Evolutionary conservation across 2,329 filamentous ascomycete genomes (phyloP).

Genomic region (Penicillium sumatraense): DNA sequence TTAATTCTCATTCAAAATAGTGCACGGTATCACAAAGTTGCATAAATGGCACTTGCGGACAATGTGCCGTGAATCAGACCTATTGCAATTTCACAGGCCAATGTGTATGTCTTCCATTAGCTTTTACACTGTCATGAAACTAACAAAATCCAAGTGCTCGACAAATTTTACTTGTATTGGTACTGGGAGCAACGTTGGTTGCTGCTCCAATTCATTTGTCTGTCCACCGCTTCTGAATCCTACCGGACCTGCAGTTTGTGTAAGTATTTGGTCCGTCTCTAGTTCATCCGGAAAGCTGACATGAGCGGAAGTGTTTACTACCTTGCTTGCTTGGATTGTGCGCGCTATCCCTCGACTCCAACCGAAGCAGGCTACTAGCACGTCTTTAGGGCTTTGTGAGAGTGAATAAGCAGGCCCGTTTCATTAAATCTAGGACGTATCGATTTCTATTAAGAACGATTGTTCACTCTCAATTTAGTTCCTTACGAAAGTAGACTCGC

Average conservation of each 20-base stretch:
- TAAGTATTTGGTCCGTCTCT: too few species aligned
- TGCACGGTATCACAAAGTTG: constrained; percentile 5
- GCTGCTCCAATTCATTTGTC: constrained; percentile 3
- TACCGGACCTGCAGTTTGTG: constrained; percentile 6
- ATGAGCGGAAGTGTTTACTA: constrained; percentile 3
- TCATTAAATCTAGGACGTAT: too few species aligned
- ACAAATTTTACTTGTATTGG: constrained; percentile 2
- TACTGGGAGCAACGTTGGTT: background rate
- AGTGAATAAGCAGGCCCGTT: too few species aligned
- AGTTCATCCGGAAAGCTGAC: too few species aligned
- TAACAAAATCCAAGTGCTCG: constrained; percentile 1
- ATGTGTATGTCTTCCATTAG: background rate
- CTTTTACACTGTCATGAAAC: background rate
- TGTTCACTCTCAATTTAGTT: background rate
- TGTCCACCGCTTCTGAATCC: constrained; percentile 4
- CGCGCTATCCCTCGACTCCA: background rate
- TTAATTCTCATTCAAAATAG: background rate
- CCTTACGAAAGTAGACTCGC: constrained; percentile 24
- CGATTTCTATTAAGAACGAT: too few species aligned
- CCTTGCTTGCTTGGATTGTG: constrained; percentile 8
- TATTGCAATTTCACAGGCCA: constrained; percentile 3
- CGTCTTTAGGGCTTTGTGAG: too few species aligned
- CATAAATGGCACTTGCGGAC: constrained; percentile 6
- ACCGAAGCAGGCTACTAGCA: background rate
- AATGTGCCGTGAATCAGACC: background rate